Conservation (phyloP, 495 filamentous ascomycete genomes). For the Neurospora sp. region DNA sequence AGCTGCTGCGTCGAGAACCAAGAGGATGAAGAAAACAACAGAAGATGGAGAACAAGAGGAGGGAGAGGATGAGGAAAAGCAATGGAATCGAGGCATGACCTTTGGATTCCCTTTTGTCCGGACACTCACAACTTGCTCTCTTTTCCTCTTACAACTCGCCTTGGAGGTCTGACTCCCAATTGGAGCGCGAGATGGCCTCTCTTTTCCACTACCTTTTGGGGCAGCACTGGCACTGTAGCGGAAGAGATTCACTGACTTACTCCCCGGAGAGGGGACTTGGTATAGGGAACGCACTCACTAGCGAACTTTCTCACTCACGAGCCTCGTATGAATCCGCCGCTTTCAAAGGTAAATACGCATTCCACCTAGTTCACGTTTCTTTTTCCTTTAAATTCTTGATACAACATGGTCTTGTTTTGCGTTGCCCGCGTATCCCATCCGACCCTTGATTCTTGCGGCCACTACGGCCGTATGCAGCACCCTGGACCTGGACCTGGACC, state of each 20-base stretch:
- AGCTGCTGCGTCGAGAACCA: background rate
- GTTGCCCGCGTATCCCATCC: background rate
- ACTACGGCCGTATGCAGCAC: background rate
- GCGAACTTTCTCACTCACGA: conserved; percentile 11
- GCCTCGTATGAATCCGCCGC: conserved; percentile 41
- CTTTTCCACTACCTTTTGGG: background rate
- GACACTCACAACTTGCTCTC: background rate
- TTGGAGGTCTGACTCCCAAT: background rate
- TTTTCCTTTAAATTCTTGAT: background rate
- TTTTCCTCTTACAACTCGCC: background rate
- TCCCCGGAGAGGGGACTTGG: background rate
- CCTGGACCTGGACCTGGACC: background rate
- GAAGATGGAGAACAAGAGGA: background rate
- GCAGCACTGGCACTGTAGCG: background rate
- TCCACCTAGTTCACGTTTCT: background rate
- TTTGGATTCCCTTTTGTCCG: background rate
- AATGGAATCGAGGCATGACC: background rate
- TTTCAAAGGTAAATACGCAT: conserved; percentile 31
- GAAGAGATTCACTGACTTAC: background rate
- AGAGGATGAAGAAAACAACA: background rate
- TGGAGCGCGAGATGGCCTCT: background rate
- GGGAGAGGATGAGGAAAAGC: background rate
- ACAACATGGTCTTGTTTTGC: conserved; percentile 1
- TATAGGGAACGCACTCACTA: conserved; percentile 16
- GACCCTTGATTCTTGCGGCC: background rate